phyloP scores from a whole-genome alignment of 768 basidiomycete genomes.

The Psilocybe cubensis region DNA sequence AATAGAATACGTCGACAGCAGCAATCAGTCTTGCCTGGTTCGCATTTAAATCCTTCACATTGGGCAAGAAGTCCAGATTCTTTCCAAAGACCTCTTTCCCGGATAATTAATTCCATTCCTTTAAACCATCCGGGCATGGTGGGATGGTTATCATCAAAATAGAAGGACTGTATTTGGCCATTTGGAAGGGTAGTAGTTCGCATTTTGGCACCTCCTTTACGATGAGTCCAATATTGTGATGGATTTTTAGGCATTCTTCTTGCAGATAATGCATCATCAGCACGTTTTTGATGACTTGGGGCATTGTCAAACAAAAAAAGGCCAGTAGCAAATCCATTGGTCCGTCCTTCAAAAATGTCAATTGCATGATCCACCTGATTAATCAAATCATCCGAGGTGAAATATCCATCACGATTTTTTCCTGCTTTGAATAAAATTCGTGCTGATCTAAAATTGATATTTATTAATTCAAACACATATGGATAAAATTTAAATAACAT shows the following conservation, averaged over 20 bases:
- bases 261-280: constrained; percentile 20
- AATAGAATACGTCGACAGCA: constrained; percentile 28
- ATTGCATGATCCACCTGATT: constrained; percentile 28
- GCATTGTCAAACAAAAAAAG: constrained; percentile 30
- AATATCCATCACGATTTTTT: constrained; percentile 35
- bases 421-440: constrained; percentile 26
- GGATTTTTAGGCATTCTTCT: constrained; percentile 24
- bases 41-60: constrained; percentile 34
- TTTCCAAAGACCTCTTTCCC: constrained; percentile 26
- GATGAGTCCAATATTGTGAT: constrained; percentile 15
- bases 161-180: constrained; percentile 29
- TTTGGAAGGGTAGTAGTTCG: constrained; percentile 3
- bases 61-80: constrained; percentile 24
- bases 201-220: constrained; percentile 20
- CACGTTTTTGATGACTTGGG: constrained; percentile 23
- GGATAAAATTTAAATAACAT: neutral
- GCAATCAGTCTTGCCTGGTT: constrained; percentile 23
- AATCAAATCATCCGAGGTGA: constrained; percentile 26
- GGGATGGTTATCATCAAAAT: constrained; percentile 33
- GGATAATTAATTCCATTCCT: constrained; percentile 39
- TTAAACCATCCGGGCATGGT: constrained; percentile 38
- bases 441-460: constrained; percentile 1
- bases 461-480: too few species aligned
- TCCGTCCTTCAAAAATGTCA: constrained; percentile 34
- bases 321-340: constrained; percentile 23